Percentiles rank a stretch among this genome's conserved stretches.
These are phyloP conservation scores for Trichomonascus vanleenenianus DNA, from an alignment of 805 yeast species.

Conservation along the genomic window DNA sequence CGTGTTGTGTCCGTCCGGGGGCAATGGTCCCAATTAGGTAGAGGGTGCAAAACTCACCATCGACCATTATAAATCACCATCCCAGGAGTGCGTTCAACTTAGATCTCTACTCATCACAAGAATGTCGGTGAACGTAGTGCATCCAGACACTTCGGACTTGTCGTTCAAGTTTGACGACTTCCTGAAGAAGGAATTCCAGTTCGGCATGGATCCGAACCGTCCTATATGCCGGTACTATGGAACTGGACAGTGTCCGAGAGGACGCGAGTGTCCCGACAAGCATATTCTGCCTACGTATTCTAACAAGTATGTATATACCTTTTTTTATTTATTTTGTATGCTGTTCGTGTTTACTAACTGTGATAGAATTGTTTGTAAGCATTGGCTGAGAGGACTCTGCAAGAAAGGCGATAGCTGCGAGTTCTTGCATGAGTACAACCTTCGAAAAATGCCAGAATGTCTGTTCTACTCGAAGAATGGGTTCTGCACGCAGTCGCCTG, in stretches of 20 bases:
- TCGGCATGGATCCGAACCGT: constrained; percentile 81
- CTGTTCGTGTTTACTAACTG: too few species aligned
- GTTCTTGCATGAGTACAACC: constrained; percentile 87
- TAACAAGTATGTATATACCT: constrained; percentile 35
- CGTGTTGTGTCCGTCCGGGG: background rate
- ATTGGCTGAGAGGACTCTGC: constrained; percentile 96
- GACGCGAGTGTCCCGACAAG: constrained; percentile 77
- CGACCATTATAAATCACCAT: background rate
- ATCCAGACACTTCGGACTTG: constrained; percentile 35
- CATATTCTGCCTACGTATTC: constrained; percentile 63
- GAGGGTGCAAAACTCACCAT: background rate
- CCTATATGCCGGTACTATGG: constrained; percentile 77
- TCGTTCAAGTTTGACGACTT: constrained; percentile 73
- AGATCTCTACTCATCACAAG: background rate
- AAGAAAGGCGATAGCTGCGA: constrained; percentile 96
- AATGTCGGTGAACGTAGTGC: constrained; percentile 22
- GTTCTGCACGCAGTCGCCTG: constrained; percentile 81
- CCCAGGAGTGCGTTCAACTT: background rate
- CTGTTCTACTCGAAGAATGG: constrained; percentile 68
- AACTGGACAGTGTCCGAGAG: constrained; percentile 72
- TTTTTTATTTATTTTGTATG: too few species aligned
- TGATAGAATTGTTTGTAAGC: constrained; percentile 75
- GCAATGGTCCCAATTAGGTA: constrained; percentile 2
- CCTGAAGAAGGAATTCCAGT: constrained; percentile 67
- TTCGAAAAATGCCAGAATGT: constrained; percentile 96